Percentiles rank a stretch among this genome's conserved stretches.
These are phyloP conservation scores for Kwoniella mangroviensis DNA, from an alignment of 768 basidiomycete genomes.

Conservation along the genomic window DNA sequence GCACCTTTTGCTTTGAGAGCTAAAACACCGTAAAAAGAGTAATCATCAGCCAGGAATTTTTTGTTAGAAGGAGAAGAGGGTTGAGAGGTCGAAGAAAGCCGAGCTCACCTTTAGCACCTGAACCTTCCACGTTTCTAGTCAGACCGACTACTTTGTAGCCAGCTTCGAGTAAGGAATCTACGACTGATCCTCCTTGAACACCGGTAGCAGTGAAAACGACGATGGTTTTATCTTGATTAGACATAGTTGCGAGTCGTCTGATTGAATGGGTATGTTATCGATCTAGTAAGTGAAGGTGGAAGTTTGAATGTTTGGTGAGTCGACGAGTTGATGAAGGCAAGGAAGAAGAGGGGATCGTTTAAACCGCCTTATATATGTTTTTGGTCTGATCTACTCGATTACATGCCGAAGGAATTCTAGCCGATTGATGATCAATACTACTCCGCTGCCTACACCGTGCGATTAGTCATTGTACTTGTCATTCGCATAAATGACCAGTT, in stretches of 20 bases:
- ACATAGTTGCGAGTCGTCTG: not conserved
- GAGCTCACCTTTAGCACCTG: conserved; percentile 5
- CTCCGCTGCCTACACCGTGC: too few relatives aligned
- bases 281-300: not conserved
- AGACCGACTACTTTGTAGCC: conserved; percentile 9
- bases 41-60: not conserved
- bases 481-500: too few relatives aligned
- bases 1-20: conserved; percentile 10
- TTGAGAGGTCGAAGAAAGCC: too few relatives aligned
- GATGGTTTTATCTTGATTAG: conserved; percentile 28
- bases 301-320: too few relatives aligned
- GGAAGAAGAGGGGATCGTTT: too few relatives aligned
- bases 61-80: not conserved
- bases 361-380: too few relatives aligned
- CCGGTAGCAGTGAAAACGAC: conserved; percentile 40
- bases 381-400: too few relatives aligned
- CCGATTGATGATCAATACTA: too few relatives aligned
- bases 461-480: too few relatives aligned
- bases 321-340: too few relatives aligned
- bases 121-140: not conserved
- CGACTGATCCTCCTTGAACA: conserved; percentile 24
- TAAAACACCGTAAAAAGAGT: not conserved
- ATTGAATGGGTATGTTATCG: not conserved
- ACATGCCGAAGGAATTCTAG: too few relatives aligned
- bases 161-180: conserved; percentile 2